Percentiles rank a stretch among this genome's conserved stretches.
These are phyloP conservation scores for Mangifera indica DNA, from an alignment of 345 rosid species.

Conservation along the genomic window DNA sequence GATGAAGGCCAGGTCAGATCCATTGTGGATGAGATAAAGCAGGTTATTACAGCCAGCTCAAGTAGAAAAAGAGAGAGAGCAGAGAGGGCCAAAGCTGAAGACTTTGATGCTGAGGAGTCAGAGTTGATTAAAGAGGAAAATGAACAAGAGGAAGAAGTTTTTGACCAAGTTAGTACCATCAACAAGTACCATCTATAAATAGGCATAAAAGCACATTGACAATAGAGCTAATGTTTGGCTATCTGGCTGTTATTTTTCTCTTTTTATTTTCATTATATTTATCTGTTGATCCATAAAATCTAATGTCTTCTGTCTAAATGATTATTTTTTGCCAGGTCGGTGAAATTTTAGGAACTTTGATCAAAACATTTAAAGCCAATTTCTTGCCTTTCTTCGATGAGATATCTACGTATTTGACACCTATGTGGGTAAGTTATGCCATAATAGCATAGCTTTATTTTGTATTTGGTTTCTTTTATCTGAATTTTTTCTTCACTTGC, in stretches of 20 bases:
- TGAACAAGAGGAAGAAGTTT: conserved; percentile 99
- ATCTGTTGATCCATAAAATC: not conserved
- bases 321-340: conserved; percentile 63
- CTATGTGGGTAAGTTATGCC: conserved; percentile 94
- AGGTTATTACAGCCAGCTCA: conserved; percentile 92
- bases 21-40: conserved; percentile 87
- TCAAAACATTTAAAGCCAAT: conserved; percentile 86
- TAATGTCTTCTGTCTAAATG: conserved; percentile 9
- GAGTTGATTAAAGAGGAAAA: conserved; percentile 98
- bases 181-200: conserved; percentile 6
- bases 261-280: no score
- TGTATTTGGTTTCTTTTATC: not conserved
- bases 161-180: conserved; percentile 82
- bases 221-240: conserved; percentile 1
- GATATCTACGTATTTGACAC: conserved; percentile 88
- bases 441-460: not conserved
- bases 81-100: conserved; percentile 94
- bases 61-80: conserved; percentile 92
- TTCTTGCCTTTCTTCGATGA: conserved; percentile 96
- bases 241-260: not conserved
- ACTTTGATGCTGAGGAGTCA: conserved; percentile 96
- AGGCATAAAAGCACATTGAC: not conserved
- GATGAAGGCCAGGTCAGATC: conserved; percentile 89
- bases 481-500: not conserved
- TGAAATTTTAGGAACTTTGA: conserved; percentile 96